Conservation (phyloP, 345 rosid genomes). For the Rubroshorea leprosula region DNA sequence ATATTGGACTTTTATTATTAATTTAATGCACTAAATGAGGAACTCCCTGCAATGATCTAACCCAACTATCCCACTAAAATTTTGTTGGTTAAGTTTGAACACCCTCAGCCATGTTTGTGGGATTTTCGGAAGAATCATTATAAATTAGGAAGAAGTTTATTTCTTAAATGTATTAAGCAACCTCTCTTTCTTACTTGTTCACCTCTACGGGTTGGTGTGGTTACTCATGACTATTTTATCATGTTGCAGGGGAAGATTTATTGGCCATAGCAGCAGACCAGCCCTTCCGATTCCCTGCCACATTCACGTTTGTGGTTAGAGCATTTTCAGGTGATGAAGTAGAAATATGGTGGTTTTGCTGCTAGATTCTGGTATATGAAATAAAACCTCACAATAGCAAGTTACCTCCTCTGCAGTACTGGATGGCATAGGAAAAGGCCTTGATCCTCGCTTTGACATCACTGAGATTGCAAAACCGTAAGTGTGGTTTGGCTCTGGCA, state of each 20-base stretch:
- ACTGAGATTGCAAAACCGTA: conserved; percentile 98
- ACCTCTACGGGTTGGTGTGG: neutral
- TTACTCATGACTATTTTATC: conserved; percentile 17
- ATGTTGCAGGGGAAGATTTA: conserved; percentile 84
- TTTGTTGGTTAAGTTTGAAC: neutral
- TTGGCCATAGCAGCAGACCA: conserved; percentile 96
- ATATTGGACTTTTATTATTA: neutral
- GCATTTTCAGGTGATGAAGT: conserved; percentile 78
- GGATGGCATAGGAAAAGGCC: conserved; percentile 99
- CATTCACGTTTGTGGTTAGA: conserved; percentile 97
- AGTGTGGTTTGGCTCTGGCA: conserved; percentile 25
- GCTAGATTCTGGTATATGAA: conserved; percentile 6
- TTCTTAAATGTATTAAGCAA: neutral
- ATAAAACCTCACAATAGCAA: conserved; percentile 12
- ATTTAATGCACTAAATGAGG: too few relatives aligned
- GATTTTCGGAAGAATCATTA: too few relatives aligned
- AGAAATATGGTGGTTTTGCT: conserved; percentile 8
- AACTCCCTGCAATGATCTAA: neutral
- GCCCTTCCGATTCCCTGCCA: conserved; percentile 97
- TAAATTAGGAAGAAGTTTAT: neutral
- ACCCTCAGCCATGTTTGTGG: neutral
- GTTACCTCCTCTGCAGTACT: conserved; percentile 46
- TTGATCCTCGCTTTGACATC: conserved; percentile 93
- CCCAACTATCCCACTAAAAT: neutral
- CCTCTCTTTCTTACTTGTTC: neutral